Percentiles rank a stretch among this genome's conserved stretches.
Evolutionary conservation across 2,329 filamentous ascomycete species (phyloP).

Genomic region (Parastagonospora avenae): DNA sequence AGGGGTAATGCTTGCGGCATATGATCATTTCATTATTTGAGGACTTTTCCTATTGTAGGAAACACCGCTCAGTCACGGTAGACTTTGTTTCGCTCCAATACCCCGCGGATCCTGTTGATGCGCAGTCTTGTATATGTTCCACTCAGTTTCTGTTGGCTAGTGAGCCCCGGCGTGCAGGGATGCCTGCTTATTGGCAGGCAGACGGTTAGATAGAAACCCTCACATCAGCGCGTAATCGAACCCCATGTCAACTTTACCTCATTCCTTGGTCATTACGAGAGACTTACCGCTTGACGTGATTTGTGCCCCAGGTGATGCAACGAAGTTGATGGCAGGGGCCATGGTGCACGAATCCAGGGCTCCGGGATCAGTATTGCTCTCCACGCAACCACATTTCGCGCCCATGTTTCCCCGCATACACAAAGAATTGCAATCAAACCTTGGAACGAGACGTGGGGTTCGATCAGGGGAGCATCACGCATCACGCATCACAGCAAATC

Average conservation of each 20-base stretch:
- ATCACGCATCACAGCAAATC: constrained; percentile 15
- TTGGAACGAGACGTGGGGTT: background rate
- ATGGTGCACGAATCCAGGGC: constrained; percentile 22
- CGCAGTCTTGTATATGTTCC: constrained; percentile 43
- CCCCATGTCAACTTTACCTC: constrained; percentile 13
- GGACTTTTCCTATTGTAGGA: background rate
- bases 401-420: constrained; percentile 22
- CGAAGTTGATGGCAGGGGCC: constrained; percentile 20
- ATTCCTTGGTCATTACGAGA: constrained; percentile 40
- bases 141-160: constrained; percentile 29
- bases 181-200: constrained; percentile 37
- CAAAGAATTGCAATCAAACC: background rate
- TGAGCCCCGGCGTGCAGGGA: constrained; percentile 17
- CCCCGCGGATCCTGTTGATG: constrained; percentile 39
- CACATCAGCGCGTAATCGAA: constrained; percentile 44
- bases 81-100: constrained; percentile 40
- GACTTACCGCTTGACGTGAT: constrained; percentile 43
- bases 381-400: constrained; percentile 3
- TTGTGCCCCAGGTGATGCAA: constrained; percentile 36
- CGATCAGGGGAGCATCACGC: constrained; percentile 21
- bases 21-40: constrained; percentile 37
- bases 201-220: constrained; percentile 33
- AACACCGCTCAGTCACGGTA: constrained; percentile 18
- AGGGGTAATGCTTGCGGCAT: constrained; percentile 29
- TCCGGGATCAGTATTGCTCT: constrained; percentile 14